Conservation (phyloP, 805 yeast genomes). For the Saccharomycopsis sp. region DNA sequence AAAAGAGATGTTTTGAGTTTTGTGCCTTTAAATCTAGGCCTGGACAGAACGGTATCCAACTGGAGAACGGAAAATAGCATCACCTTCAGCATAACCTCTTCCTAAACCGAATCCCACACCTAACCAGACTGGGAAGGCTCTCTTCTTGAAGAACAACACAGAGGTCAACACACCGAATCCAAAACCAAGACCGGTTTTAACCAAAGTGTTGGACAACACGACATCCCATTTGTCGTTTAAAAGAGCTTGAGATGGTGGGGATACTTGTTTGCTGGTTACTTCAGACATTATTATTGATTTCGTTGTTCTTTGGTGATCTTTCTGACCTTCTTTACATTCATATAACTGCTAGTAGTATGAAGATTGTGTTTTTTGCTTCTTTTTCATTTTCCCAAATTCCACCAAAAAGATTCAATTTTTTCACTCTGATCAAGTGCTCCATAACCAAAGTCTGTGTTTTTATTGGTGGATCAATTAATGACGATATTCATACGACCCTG, state of each 20-base stretch:
- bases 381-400: not conserved
- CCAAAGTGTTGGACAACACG: slow-evolving; percentile 87
- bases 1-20: not conserved
- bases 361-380: not conserved
- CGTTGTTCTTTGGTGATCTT: not conserved
- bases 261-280: slow-evolving; percentile 10
- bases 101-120: slow-evolving; percentile 98
- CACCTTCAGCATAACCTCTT: slow-evolving; percentile 97
- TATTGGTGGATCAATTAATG: not conserved
- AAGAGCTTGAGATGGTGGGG: slow-evolving; percentile 21
- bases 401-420: not conserved
- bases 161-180: slow-evolving; percentile 95
- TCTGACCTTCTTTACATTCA: too few relatives aligned
- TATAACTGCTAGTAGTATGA: not conserved
- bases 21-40: slow-evolving; percentile 36
- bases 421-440: not conserved
- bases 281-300: slow-evolving; percentile 13
- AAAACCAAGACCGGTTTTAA: slow-evolving; percentile 92
- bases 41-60: slow-evolving; percentile 73
- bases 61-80: slow-evolving; percentile 83
- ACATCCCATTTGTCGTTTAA: slow-evolving; percentile 66
- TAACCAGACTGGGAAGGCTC: slow-evolving; percentile 96
- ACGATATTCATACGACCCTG: not conserved
- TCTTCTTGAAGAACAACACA: slow-evolving; percentile 82
- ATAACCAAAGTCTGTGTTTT: not conserved